Base-by-base conservation (phyloP, 257 asterid genomes). In the Solanum peruvianum region DNA sequence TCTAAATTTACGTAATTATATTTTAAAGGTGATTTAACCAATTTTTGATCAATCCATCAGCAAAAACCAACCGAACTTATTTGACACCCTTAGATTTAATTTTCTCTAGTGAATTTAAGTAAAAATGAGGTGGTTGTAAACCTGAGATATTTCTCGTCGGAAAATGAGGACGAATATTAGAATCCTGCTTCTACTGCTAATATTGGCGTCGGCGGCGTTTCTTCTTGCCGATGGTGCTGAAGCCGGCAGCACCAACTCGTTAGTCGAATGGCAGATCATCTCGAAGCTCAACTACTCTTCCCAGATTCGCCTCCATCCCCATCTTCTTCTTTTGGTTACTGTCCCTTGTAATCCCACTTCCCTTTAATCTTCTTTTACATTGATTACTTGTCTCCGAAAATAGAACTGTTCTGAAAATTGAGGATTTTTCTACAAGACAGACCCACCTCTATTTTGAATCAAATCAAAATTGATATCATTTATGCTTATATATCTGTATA, bases 231-330 rank as follows among this genome's bases (percentile, higher is more conserved):
- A 82, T 35, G 82, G 83, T 80, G 83, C 89, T 21, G 87, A 71
- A 47, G 80, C 67, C 85, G 90, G 33, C 87, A 90, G 87, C 29
- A 88, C 86, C 25, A 78, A 76, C 20, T 82, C 87, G 69, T 86
- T 62, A 44, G 87, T 86, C 87, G 90, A 92, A 89, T 96, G 99
- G 99, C 92, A 95, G 90, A 90, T 89, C 89, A 89, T 96, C 11
- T 92, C 93, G 9, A 93, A 95, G 86, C 88, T 85, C 42, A 94
- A 93, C 92, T 93, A 88, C 89, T 90, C 97, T 56, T 91, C 96
- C 27, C 96, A 92, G 90, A 94, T 95, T 91, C 94, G 91, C 35
- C 93, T 93, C 88, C 93, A 95, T 90, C 94, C 94, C 52, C 93
- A 90, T 75, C 86, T 93, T 84, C 93, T 96, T 83, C 94, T 96